Evolutionary conservation across 768 basidiomycete genomes (phyloP).

Genomic region (Postia placenta): DNA sequence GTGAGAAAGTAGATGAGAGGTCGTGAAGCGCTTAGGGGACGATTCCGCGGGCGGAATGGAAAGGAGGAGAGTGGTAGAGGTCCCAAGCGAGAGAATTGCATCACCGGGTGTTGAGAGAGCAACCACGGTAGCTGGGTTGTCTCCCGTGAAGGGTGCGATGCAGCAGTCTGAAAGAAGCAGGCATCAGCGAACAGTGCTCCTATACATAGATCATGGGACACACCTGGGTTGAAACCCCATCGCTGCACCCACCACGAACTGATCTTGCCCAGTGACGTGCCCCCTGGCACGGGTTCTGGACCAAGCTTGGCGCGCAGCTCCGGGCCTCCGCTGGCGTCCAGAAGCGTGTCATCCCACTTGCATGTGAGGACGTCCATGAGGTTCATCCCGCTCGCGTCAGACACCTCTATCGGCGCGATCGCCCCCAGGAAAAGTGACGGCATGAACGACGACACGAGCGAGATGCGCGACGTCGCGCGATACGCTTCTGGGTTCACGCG

Average conservation of each 20-base stretch:
- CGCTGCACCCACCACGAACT: constrained; percentile 64
- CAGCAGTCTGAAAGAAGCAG: constrained; percentile 49
- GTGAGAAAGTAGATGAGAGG: constrained; percentile 69
- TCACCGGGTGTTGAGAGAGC: constrained; percentile 72
- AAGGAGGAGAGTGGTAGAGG: constrained; percentile 81
- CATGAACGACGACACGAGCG: constrained; percentile 78
- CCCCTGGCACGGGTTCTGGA: constrained; percentile 70
- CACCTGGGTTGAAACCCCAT: constrained; percentile 71
- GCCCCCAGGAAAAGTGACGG: constrained; percentile 75
- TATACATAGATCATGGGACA: constrained; percentile 1
- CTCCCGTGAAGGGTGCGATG: constrained; percentile 82
- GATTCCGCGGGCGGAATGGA: constrained; percentile 61
- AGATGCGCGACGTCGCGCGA: constrained; percentile 57
- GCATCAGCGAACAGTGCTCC: not conserved
- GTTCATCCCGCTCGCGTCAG: constrained; percentile 90
- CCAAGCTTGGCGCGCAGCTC: constrained; percentile 67
- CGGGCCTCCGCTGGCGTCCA: constrained; percentile 64
- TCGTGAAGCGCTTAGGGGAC: constrained; percentile 64
- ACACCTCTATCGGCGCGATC: constrained; percentile 79
- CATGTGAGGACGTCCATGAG: constrained; percentile 70
- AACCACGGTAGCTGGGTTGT: constrained; percentile 83
- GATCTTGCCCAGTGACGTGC: constrained; percentile 59
- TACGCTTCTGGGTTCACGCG: constrained; percentile 49
- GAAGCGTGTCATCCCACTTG: constrained; percentile 66
- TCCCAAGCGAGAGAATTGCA: constrained; percentile 81